Percentiles rank a stretch among this genome's conserved stretches.
These are phyloP conservation scores for Diaporthe ilicicola DNA, from an alignment of 2,329 filamentous ascomycete genomes.

Conservation along the genomic window DNA sequence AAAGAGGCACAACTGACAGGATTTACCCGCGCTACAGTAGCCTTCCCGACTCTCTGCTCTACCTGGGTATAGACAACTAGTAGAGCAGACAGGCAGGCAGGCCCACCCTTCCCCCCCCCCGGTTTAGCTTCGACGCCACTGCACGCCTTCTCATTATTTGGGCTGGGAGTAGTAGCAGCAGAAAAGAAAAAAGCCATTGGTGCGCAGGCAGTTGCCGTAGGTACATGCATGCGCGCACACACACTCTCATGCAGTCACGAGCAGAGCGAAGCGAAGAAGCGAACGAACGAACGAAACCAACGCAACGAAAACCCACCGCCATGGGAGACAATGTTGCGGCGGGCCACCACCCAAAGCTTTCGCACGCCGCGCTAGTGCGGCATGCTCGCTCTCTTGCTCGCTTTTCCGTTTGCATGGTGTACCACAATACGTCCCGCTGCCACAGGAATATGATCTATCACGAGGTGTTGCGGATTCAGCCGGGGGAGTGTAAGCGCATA, in stretches of 20 bases:
- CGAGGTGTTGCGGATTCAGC: background rate
- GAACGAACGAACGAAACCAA: background rate
- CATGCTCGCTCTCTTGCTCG: conserved; percentile 1
- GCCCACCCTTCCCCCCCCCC: background rate
- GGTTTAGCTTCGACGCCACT: conserved; percentile 17
- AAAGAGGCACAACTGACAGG: background rate
- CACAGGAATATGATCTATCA: background rate
- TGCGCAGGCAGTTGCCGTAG: conserved; percentile 9
- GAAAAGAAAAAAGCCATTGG: background rate
- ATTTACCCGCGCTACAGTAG: conserved; percentile 11
- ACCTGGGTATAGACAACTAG: background rate
- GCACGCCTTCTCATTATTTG: conserved; percentile 7
- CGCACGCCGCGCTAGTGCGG: background rate
- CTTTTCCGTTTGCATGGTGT: background rate
- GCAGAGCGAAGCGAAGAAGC: background rate
- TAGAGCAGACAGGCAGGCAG: background rate
- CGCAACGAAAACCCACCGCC: background rate
- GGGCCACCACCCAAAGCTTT: background rate
- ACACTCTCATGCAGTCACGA: background rate
- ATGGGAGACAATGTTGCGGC: background rate
- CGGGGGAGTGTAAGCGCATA: too few species aligned
- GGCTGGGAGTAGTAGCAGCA: background rate
- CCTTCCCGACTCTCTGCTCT: background rate
- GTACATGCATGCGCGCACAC: background rate
- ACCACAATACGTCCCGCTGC: too few species aligned